These are phyloP conservation scores for Lipomyces oligophaga DNA, from an alignment of 805 yeast genomes.

Conservation along the genomic window DNA sequence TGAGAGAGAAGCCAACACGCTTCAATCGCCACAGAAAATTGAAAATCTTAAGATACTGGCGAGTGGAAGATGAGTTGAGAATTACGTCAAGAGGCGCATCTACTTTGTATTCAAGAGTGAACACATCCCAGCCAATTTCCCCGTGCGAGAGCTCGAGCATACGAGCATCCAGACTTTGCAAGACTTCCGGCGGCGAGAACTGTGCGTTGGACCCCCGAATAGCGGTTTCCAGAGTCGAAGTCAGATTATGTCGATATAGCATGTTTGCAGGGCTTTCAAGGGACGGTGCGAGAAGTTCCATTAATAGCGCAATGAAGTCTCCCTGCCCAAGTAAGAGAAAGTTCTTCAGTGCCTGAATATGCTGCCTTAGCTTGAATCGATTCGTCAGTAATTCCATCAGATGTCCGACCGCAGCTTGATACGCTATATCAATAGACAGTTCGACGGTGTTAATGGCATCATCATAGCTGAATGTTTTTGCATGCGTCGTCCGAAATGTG, in stretches of 20 bases:
- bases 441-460: slow-evolving; percentile 31
- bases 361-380: slow-evolving; percentile 49
- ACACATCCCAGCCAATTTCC: slow-evolving; percentile 85
- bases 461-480: slow-evolving; percentile 14
- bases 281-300: slow-evolving; percentile 50
- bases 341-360: slow-evolving; percentile 59
- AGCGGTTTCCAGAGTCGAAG: slow-evolving; percentile 62
- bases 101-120: slow-evolving; percentile 71
- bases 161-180: slow-evolving; percentile 72
- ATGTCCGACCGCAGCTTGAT: slow-evolving; percentile 51
- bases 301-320: slow-evolving; percentile 72
- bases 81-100: slow-evolving; percentile 54
- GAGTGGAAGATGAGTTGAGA: slow-evolving; percentile 44
- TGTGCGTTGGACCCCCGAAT: slow-evolving; percentile 42
- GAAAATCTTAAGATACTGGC: slow-evolving; percentile 69
- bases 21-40: slow-evolving; percentile 79
- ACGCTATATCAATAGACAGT: slow-evolving; percentile 37
- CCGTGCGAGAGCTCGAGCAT: slow-evolving; percentile 70
- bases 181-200: slow-evolving; percentile 40
- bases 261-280: slow-evolving; percentile 60
- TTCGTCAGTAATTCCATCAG: slow-evolving; percentile 49
- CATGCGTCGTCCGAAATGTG: slow-evolving; percentile 9
- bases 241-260: slow-evolving; percentile 61
- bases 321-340: slow-evolving; percentile 69
- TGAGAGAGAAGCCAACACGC: slow-evolving; percentile 54